Evolutionary conservation across 2,329 filamentous ascomycete species (phyloP).

Genomic region (Aureobasidium musti): DNA sequence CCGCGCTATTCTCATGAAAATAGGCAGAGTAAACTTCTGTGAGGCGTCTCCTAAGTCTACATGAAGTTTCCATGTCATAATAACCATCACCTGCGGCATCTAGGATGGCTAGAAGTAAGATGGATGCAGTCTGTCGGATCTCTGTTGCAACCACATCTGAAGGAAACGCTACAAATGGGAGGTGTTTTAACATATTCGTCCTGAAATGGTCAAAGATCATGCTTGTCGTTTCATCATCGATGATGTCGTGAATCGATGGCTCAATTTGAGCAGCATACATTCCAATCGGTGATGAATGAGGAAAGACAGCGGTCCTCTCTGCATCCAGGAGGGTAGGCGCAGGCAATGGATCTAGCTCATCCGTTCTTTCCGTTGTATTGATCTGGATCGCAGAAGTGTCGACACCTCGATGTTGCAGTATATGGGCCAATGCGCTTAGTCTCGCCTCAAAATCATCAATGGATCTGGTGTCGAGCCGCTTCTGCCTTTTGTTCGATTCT

Average conservation of each 20-base stretch:
- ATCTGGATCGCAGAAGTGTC: neutral
- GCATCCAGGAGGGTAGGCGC: neutral
- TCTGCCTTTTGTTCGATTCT: neutral
- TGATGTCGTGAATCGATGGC: neutral
- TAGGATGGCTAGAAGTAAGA: neutral
- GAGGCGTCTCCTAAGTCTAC: neutral
- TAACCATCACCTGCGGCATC: neutral
- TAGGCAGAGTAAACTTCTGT: neutral
- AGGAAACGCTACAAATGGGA: neutral
- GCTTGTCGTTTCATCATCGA: neutral
- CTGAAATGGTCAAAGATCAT: neutral
- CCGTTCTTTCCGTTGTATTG: neutral
- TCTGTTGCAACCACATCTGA: neutral
- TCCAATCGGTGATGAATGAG: neutral
- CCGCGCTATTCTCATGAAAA: neutral
- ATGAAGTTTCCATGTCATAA: neutral
- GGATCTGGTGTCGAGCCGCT: neutral
- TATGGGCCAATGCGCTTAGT: neutral
- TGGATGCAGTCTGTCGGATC: neutral
- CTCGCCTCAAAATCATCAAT: neutral
- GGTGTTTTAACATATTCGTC: neutral
- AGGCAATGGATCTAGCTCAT: too few species aligned
- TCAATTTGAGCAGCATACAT: neutral
- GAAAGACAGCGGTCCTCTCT: too few species aligned
- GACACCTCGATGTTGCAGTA: neutral